Conservation (phyloP, 495 filamentous ascomycete species). For the Penicillium canariense region DNA sequence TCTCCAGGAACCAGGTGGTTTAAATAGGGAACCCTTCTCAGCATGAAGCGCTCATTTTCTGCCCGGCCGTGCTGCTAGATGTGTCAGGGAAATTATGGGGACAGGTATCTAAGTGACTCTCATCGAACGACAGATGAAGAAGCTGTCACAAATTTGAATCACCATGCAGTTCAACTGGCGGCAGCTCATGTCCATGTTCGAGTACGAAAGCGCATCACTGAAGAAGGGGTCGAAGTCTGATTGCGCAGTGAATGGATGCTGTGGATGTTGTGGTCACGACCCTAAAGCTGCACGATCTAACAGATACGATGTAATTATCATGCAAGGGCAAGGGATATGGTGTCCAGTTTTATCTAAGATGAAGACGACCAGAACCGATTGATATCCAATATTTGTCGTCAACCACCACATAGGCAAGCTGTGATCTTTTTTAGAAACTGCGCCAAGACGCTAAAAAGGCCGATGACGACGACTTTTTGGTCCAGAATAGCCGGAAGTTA, state of each 20-base stretch:
- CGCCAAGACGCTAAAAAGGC: too few species aligned
- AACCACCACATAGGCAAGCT: too few species aligned
- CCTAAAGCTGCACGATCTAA: not conserved
- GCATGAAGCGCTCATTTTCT: constrained; percentile 63
- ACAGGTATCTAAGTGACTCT: not conserved
- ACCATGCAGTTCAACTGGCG: constrained; percentile 10
- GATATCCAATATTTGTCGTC: too few species aligned
- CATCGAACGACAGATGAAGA: not conserved
- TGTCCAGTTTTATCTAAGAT: not conserved
- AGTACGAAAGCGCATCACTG: constrained; percentile 21
- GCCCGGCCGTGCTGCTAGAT: constrained; percentile 36
- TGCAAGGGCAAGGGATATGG: too few species aligned
- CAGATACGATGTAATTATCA: too few species aligned
- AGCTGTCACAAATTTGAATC: not conserved
- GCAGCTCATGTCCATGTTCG: constrained; percentile 15
- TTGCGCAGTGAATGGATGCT: constrained; percentile 6
- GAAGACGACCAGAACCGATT: not conserved
- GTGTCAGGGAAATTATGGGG: not conserved
- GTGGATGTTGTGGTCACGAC: not conserved
- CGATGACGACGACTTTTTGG: too few species aligned
- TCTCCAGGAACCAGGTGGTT: too few species aligned
- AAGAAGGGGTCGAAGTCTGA: constrained; percentile 23
- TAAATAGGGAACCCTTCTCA: too few species aligned
- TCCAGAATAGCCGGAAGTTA: too few species aligned
- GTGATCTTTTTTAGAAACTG: too few species aligned